Conservation (phyloP, 1,284 basidiomycete species). For the Tylopilus sp. region DNA sequence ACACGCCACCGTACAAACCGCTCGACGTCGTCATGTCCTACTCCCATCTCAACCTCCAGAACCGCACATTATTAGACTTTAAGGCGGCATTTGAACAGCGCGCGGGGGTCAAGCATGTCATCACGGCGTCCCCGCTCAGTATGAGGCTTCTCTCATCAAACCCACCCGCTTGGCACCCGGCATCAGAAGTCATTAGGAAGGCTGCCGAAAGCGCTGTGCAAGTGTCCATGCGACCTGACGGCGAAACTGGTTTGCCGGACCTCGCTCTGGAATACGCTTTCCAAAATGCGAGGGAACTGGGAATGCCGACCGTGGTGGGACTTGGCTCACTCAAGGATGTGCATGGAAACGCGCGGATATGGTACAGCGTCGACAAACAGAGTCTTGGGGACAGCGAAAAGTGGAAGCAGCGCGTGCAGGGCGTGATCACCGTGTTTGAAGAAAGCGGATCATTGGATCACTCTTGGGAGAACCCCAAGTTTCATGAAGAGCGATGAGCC, state of each 20-base stretch:
- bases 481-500: constrained; percentile 2
- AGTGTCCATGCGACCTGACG: constrained; percentile 24
- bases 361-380: constrained; percentile 55
- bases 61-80: constrained; percentile 64
- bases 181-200: constrained; percentile 50
- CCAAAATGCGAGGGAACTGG: constrained; percentile 44
- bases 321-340: constrained; percentile 72
- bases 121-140: constrained; percentile 86
- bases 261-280: constrained; percentile 77
- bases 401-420: constrained; percentile 50
- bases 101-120: constrained; percentile 67
- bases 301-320: constrained; percentile 73
- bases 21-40: constrained; percentile 85
- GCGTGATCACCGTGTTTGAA: constrained; percentile 47
- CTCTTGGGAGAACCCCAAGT: constrained; percentile 61
- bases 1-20: constrained; percentile 62
- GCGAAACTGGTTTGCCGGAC: constrained; percentile 48
- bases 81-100: constrained; percentile 59
- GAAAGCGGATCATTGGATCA: constrained; percentile 52
- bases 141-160: constrained; percentile 85
- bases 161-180: constrained; percentile 86
- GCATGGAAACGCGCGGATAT: constrained; percentile 68
- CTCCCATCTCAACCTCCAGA: constrained; percentile 86
- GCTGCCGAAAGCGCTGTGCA: constrained; percentile 35
- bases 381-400: constrained; percentile 36